phyloP scores from a whole-genome alignment of 2,329 filamentous ascomycete genomes.

The Aspergillus uvarum region DNA sequence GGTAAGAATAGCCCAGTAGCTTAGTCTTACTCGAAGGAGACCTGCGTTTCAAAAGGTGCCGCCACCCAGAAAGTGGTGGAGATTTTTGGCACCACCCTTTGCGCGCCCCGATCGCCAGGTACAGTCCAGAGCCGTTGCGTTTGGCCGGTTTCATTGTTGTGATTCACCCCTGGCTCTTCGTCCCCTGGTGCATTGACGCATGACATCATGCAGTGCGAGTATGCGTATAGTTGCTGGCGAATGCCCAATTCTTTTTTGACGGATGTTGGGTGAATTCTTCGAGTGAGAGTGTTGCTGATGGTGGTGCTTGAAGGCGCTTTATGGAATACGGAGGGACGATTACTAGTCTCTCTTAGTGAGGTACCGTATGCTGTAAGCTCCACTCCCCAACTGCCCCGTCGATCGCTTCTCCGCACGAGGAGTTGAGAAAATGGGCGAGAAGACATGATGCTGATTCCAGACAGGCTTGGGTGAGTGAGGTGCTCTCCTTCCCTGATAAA shows the following conservation, averaged over 20 bases:
- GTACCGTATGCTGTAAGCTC: constrained; percentile 8
- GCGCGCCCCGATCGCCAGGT: constrained; percentile 6
- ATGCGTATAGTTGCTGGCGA: neutral
- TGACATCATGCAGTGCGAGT: neutral
- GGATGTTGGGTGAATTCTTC: neutral
- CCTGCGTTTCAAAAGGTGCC: constrained; percentile 5
- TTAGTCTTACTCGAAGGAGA: neutral
- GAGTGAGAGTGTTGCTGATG: neutral
- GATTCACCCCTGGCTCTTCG: neutral
- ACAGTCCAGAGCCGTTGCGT: neutral
- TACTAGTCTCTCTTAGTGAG: neutral
- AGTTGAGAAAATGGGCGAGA: neutral
- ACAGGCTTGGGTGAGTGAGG: neutral
- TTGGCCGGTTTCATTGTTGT: neutral
- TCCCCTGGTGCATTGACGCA: neutral
- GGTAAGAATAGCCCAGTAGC: neutral
- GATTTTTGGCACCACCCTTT: neutral
- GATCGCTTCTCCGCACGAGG: constrained; percentile 7
- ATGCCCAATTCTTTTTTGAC: neutral
- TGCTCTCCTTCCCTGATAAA: neutral
- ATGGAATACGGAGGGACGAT: neutral
- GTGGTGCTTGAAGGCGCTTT: neutral
- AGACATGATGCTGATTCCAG: neutral
- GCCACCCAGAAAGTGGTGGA: neutral
- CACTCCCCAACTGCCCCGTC: constrained; percentile 7